A percentile compares a stretch with the other conserved stretches of the same genome.
Conservation (phyloP, 2,329 filamentous ascomycete genomes). For the Saccharata proteae region DNA sequence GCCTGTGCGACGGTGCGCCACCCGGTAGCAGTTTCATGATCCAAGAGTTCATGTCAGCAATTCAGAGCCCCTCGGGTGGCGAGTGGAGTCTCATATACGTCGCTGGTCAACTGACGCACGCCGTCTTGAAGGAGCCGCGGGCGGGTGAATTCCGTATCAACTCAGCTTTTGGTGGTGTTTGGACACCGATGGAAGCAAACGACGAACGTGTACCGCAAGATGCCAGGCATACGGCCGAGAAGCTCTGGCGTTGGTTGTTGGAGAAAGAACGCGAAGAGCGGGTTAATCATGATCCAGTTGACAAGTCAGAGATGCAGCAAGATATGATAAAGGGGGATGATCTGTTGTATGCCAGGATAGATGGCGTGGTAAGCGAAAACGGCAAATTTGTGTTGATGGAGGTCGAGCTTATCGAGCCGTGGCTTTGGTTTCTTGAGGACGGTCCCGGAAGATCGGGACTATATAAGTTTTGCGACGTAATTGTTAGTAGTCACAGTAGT, state of each 20-base stretch:
- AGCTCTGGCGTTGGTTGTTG: slow-evolving; percentile 5
- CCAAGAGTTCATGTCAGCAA: slow-evolving; percentile 6
- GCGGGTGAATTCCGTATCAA: slow-evolving; percentile 6
- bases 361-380: slow-evolving; percentile 4
- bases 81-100: slow-evolving; percentile 7
- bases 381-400: slow-evolving; percentile 8
- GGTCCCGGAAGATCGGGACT: slow-evolving; percentile 7
- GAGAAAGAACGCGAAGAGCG: too few species aligned
- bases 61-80: background rate
- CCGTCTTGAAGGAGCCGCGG: slow-evolving; percentile 5
- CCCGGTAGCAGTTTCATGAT: slow-evolving; percentile 1
- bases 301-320: slow-evolving; percentile 1
- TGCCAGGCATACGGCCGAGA: slow-evolving; percentile 1
- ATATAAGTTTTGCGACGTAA: slow-evolving; percentile 4
- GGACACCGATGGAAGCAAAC: slow-evolving; percentile 1
- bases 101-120: slow-evolving; percentile 1
- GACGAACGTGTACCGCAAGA: slow-evolving; percentile 4
- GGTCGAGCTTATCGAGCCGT: slow-evolving; percentile 9
- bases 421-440: slow-evolving; percentile 8
- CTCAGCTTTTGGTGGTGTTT: slow-evolving; percentile 4
- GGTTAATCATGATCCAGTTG: too few species aligned
- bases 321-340: background rate
- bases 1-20: background rate
- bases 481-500: too few species aligned
- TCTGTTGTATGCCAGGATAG: slow-evolving; percentile 7